Evolutionary conservation across 2,329 filamentous ascomycete species (phyloP).

Genomic region (Apiospora rasikravindrae): DNA sequence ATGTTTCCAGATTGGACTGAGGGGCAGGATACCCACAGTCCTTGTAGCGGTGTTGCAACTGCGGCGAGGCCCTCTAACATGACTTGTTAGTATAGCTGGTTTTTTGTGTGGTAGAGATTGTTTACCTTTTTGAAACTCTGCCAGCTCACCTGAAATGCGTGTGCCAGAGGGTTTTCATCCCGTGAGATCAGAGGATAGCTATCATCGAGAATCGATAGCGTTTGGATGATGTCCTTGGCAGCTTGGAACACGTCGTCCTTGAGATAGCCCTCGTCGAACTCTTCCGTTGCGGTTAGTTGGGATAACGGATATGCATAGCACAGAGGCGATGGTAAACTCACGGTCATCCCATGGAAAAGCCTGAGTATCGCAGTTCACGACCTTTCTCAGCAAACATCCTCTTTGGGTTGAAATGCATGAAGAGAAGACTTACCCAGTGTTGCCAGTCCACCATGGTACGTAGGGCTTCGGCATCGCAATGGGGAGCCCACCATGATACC

Average conservation of each 20-base stretch:
- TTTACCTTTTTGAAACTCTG: conserved; percentile 28
- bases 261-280: conserved; percentile 38
- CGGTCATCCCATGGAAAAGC: conserved; percentile 28
- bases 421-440: conserved; percentile 29
- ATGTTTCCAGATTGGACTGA: neutral
- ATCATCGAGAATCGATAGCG: conserved; percentile 30
- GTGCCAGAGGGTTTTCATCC: conserved; percentile 30
- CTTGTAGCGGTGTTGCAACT: conserved; percentile 24
- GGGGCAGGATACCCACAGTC: neutral
- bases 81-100: neutral
- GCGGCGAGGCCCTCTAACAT: conserved; percentile 11
- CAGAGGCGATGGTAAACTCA: neutral
- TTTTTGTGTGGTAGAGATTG: neutral
- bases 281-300: conserved; percentile 23
- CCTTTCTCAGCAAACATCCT: neutral
- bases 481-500: conserved; percentile 32
- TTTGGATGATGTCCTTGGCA: conserved; percentile 30
- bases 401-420: neutral
- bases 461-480: conserved; percentile 31
- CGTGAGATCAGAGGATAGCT: conserved; percentile 30
- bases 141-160: conserved; percentile 37
- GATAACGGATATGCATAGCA: neutral
- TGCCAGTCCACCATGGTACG: conserved; percentile 36
- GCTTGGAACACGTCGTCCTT: conserved; percentile 32
- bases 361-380: neutral